Evolutionary conservation across 2,329 filamentous ascomycete species (phyloP).

Genomic region (Pseudopyrenochaeta lycopersici): DNA sequence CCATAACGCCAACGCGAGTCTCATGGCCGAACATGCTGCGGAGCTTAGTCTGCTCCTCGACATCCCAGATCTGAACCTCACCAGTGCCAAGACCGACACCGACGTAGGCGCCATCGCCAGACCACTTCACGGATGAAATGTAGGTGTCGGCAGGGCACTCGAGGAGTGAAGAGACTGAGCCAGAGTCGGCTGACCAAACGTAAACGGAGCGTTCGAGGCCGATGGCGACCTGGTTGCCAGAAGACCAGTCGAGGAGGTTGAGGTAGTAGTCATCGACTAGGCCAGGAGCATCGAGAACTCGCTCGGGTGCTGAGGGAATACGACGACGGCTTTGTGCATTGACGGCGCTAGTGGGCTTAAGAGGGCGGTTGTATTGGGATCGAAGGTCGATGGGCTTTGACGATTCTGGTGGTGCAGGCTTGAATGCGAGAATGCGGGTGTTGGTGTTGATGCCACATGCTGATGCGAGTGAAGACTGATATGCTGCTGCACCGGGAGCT

Average conservation of each 20-base stretch:
- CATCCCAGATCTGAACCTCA: conserved; percentile 99
- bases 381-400: conserved; percentile 98
- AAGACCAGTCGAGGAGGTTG: conserved; percentile 98
- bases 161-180: conserved; percentile 85
- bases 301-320: conserved; percentile 92
- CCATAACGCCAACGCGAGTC: conserved; percentile 93
- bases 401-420: conserved; percentile 96
- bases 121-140: conserved; percentile 98
- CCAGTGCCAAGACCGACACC: conserved; percentile 93
- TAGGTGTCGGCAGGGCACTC: conserved; percentile 93
- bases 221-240: conserved; percentile 96
- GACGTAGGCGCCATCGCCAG: conserved; percentile 94
- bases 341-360: conserved; percentile 77
- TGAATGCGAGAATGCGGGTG: conserved; percentile 96
- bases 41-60: conserved; percentile 92
- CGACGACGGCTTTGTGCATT: conserved; percentile 90
- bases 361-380: conserved; percentile 95
- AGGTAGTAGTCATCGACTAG: conserved; percentile 99
- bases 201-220: conserved; percentile 97
- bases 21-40: conserved; percentile 99
- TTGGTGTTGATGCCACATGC: conserved; percentile 93
- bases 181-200: conserved; percentile 96
- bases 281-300: conserved; percentile 93
- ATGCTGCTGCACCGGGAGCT: conserved; percentile 87
- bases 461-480: conserved; percentile 88